Percentiles rank a stretch among this genome's conserved stretches.
These are phyloP conservation scores for Hyphopichia fennica DNA, from an alignment of 1,139 yeast species.

Conservation along the genomic window DNA sequence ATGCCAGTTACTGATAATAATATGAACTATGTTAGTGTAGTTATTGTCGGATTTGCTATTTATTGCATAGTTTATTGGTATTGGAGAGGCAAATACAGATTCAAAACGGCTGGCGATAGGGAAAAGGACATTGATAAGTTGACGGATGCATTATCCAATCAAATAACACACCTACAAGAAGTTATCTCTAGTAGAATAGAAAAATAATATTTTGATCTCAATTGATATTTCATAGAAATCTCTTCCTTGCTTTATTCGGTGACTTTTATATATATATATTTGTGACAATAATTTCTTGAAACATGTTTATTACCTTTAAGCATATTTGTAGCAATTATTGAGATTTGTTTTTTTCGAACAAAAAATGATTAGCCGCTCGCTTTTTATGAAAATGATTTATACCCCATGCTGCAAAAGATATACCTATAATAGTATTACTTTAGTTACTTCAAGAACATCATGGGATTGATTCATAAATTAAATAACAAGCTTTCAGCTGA, in stretches of 20 bases:
- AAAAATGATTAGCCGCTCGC: not conserved
- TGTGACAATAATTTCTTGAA: no score
- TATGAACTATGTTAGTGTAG: constrained; percentile 49
- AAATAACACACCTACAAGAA: constrained; percentile 24
- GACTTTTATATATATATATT: no score
- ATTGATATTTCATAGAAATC: no score
- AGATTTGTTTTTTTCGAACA: not conserved
- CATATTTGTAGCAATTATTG: not conserved
- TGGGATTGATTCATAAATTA: not conserved
- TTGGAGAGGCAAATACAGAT: constrained; percentile 36
- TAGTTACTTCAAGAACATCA: not conserved
- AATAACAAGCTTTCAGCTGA: not conserved
- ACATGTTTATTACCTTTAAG: no score
- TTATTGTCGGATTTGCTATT: constrained; percentile 31
- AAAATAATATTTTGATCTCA: no score
- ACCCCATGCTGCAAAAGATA: no score
- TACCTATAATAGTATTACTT: no score
- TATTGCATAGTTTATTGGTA: constrained; percentile 40
- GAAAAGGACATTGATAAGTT: constrained; percentile 23
- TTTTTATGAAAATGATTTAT: not conserved
- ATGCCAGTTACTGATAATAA: constrained; percentile 45
- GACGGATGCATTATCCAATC: constrained; percentile 27
- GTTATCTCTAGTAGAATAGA: constrained; percentile 16
- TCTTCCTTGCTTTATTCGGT: no score
- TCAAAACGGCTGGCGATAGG: constrained; percentile 23